These are phyloP conservation scores for Kazachstania taianensis DNA, from an alignment of 805 yeast genomes.

Conservation along the genomic window DNA sequence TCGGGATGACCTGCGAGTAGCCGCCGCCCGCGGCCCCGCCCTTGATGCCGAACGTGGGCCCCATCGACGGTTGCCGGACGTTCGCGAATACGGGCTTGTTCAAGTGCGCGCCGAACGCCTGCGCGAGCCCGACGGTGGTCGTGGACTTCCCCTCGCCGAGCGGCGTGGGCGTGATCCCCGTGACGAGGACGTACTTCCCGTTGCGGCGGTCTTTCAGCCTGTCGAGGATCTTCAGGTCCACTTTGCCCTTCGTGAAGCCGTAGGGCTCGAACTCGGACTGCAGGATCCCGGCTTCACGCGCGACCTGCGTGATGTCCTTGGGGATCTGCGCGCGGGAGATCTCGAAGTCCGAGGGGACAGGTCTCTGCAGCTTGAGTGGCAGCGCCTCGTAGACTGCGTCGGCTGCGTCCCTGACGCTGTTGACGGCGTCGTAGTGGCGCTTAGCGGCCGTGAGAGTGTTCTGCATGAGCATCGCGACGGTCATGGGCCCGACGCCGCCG, in stretches of 20 bases:
- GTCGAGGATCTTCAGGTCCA: conserved; percentile 51
- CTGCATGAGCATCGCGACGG: conserved; percentile 70
- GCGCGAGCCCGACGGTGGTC: conserved; percentile 90
- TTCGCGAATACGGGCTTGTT: conserved; percentile 78
- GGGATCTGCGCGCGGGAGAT: conserved; percentile 71
- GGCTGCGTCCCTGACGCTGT: not conserved
- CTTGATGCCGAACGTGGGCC: conserved; percentile 96
- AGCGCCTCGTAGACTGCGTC: conserved; percentile 37
- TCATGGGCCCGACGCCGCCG: conserved; percentile 91
- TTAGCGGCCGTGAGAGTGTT: conserved; percentile 65
- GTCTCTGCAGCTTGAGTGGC: conserved; percentile 43
- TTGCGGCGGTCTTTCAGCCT: conserved; percentile 49
- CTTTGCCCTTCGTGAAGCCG: conserved; percentile 72
- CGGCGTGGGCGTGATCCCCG: conserved; percentile 97
- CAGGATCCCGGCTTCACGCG: conserved; percentile 56
- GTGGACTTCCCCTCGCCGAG: conserved; percentile 96
- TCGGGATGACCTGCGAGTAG: conserved; percentile 92
- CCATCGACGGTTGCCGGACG: conserved; percentile 97
- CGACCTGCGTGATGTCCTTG: conserved; percentile 57
- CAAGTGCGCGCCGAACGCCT: conserved; percentile 87
- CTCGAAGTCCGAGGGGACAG: conserved; percentile 75
- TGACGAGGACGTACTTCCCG: conserved; percentile 84
- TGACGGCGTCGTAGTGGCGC: conserved; percentile 25
- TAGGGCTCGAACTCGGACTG: conserved; percentile 63
- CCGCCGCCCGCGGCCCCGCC: conserved; percentile 99